Percentiles rank a stretch among this genome's conserved stretches.
These are phyloP conservation scores for Papiliotrema flavescens DNA, from an alignment of 1,284 basidiomycete species.

Conservation along the genomic window DNA sequence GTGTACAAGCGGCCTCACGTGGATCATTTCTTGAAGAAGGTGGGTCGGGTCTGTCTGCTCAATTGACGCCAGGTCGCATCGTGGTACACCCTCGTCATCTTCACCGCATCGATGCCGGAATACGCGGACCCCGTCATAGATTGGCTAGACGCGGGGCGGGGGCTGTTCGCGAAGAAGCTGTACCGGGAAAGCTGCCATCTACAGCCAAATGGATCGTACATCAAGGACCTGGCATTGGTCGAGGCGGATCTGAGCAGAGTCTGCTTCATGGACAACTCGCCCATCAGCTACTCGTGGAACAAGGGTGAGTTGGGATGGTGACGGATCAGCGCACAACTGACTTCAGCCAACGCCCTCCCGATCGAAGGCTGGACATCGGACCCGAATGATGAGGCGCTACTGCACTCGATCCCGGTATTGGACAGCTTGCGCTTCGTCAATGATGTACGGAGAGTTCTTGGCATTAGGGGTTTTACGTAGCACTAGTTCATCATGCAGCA, in stretches of 20 bases:
- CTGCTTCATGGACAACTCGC: constrained; percentile 95
- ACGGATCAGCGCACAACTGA: not conserved
- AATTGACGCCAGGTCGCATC: constrained; percentile 68
- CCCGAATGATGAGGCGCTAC: constrained; percentile 90
- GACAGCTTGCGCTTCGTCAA: constrained; percentile 93
- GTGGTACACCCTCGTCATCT: constrained; percentile 99
- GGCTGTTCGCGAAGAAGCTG: constrained; percentile 79
- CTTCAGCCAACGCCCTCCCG: constrained; percentile 88
- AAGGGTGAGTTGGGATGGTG: constrained; percentile 63
- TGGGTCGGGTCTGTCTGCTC: constrained; percentile 47
- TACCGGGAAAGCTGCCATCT: constrained; percentile 94
- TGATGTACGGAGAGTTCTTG: constrained; percentile 89
- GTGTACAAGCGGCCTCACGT: constrained; percentile 98
- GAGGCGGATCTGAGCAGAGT: constrained; percentile 85
- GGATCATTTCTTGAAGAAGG: constrained; percentile 92
- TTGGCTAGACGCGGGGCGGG: constrained; percentile 94
- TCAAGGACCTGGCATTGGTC: constrained; percentile 84
- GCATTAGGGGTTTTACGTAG: constrained; percentile 56
- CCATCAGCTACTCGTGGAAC: constrained; percentile 86
- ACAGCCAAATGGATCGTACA: constrained; percentile 86
- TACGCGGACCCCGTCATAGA: constrained; percentile 99
- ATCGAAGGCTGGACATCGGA: constrained; percentile 99
- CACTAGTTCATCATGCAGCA: not conserved
- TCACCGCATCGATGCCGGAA: constrained; percentile 97
- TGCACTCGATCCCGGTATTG: constrained; percentile 90